Evolutionary conservation across 345 rosid genomes (phyloP).

Genomic region (Salix brachista): DNA sequence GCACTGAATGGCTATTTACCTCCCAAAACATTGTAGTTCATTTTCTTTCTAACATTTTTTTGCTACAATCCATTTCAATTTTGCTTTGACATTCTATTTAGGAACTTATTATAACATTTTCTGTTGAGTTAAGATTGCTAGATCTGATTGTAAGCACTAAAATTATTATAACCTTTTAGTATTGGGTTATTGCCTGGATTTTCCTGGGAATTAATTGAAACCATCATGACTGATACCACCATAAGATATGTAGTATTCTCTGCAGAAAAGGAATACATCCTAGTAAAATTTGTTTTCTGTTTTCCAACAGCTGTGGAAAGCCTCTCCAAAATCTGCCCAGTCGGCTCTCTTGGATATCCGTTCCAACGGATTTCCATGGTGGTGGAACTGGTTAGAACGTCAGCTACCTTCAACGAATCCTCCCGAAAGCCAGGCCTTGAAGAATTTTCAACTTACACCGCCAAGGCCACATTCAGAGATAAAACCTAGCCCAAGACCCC

Average conservation of each 20-base stretch:
- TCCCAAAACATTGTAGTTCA: not conserved
- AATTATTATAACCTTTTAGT: not conserved
- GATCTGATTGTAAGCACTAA: not conserved
- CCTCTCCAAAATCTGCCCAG: conserved; percentile 49
- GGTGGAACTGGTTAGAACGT: conserved; percentile 94
- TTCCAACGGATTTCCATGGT: conserved; percentile 70
- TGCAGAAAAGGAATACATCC: not conserved
- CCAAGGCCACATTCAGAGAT: conserved; percentile 42
- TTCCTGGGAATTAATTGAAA: not conserved
- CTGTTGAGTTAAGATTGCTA: not conserved
- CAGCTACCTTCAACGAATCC: conserved; percentile 48
- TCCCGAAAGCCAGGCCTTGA: conserved; percentile 38
- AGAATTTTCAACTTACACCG: conserved; percentile 52
- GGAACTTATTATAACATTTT: not conserved
- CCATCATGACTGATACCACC: not conserved
- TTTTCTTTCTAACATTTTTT: not conserved
- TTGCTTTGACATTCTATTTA: not conserved
- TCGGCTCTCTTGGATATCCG: conserved; percentile 38
- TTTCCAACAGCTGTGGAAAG: conserved; percentile 50
- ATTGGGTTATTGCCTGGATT: not conserved
- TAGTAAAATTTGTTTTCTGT: not conserved
- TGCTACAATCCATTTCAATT: not conserved
- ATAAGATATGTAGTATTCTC: not conserved
- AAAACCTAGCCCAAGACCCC: conserved; percentile 53
- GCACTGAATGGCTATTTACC: not conserved